Evolutionary conservation across 2,329 filamentous ascomycete genomes (phyloP), one percentile per base, ranked within the genome.

Genomic region (Fusarium austroafricanum): DNA sequence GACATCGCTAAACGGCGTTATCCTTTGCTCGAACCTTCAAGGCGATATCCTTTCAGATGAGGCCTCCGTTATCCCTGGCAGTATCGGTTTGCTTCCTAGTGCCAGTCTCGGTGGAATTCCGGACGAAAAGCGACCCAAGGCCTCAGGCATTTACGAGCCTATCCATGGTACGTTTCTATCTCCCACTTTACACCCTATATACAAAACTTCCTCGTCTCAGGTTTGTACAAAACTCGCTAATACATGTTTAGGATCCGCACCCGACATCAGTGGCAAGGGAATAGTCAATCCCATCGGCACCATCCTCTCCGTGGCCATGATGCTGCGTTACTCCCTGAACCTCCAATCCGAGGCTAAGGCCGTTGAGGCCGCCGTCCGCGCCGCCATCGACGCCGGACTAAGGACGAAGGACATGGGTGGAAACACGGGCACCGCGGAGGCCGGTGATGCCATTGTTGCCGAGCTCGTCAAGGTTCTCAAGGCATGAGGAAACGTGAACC

Each of bases 11-110:
- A 31, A 31, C 12, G 29, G 29, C 12, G 29, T 31, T 31, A 12
- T 31, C 29, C 28, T 29, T 29, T 29, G 28, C 28, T 29, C 28
- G 9, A 31, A 31, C 29, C 29, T 31, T 11, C 11, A 12, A 3
- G 96, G 95, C 67, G 95, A 98, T 80, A 98, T 98, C 77, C 94
- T 99, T 76, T 92, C 88, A 76, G 95, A 98, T 77, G 95, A 98
- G 85, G 94, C 95, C 6, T 94, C 91, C 73, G 94, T 97, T 50
- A 98, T 98, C 73, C 93, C 95, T 5, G 95, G 95, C 17, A 94
- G 90, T 74, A 88, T 98, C 72, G 95, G 96, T 29, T 83, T 98
- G 69, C 83, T 97, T 71, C 95, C 95, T 26, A 95, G 91, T 78
- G 95, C 95, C 14, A 96, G 91, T 80, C 83, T 98, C 77, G 92